Conservation (phyloP, 2,329 filamentous ascomycete genomes). For the Penicillium brasilianum region DNA sequence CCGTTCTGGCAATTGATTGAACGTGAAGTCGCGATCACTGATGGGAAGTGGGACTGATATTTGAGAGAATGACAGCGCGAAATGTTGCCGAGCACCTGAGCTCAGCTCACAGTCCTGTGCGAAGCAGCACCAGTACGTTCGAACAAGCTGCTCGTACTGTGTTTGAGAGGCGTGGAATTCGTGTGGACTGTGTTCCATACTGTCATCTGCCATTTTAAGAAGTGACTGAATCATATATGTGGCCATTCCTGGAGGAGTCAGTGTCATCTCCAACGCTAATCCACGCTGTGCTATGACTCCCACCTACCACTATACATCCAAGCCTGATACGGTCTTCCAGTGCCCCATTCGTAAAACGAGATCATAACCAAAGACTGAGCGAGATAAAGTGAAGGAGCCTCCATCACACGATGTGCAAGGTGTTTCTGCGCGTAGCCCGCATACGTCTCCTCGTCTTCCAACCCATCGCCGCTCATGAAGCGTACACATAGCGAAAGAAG, state of each 20-base stretch:
- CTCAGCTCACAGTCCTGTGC: slow-evolving; percentile 46
- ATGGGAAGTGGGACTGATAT: slow-evolving; percentile 45
- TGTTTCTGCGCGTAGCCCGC: slow-evolving; percentile 41
- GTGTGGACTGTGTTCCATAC: slow-evolving; percentile 43
- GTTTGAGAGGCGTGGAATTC: slow-evolving; percentile 41
- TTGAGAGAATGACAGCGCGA: slow-evolving; percentile 44
- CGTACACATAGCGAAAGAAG: slow-evolving; percentile 42
- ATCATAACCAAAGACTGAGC: slow-evolving; percentile 46
- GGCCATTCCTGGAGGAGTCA: slow-evolving; percentile 40
- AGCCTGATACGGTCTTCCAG: slow-evolving; percentile 43
- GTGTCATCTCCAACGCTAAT: not conserved
- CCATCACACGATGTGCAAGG: slow-evolving; percentile 39
- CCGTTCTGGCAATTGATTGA: slow-evolving; percentile 31
- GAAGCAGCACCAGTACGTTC: slow-evolving; percentile 47
- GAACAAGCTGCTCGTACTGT: slow-evolving; percentile 45
- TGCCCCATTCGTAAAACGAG: slow-evolving; percentile 45
- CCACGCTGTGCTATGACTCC: too few species aligned
- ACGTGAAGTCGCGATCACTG: slow-evolving; percentile 44
- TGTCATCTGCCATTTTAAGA: slow-evolving; percentile 44
- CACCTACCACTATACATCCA: slow-evolving; percentile 47
- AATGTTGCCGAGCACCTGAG: slow-evolving; percentile 44
- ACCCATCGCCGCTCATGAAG: slow-evolving; percentile 35
- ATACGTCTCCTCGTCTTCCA: slow-evolving; percentile 38
- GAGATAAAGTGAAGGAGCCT: slow-evolving; percentile 41
- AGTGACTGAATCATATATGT: slow-evolving; percentile 48